Base-by-base conservation (phyloP, 345 rosid genomes). In the Psidium friedrichsthalianum region DNA sequence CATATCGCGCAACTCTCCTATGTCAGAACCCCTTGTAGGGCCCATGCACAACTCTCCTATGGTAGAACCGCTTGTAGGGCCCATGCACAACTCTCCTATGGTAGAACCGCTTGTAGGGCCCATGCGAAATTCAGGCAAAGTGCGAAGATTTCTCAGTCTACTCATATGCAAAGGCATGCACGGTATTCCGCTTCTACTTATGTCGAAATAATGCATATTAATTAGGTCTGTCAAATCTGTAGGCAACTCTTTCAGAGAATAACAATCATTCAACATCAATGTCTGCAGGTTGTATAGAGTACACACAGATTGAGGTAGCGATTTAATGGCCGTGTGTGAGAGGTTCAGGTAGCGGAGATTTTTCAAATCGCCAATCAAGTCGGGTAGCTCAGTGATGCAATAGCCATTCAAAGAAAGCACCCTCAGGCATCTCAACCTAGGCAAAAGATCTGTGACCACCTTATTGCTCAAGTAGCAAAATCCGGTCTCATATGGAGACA, bases 111-210 rank as follows among this genome's bases (percentile, higher is more conserved):
- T 36, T 36, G 36, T 36, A 36, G 84, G 83, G 36, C 90, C 91
- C 56, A 88, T 88, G 27, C 88, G 24, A 74, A 87, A 89, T 25
- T 86, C 85, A 6, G 88, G 64, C 64, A 87, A 51, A 6, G 56
- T 82, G 16, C 18, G 74, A 12, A 91, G 89, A 85, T 21, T 86
- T 10, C 42, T 84, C n/a, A 88, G 32, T 20, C 85, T 61, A 44
- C 84, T 64, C 54, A 91, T 83, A 44, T 82, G 82, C 5, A 53
- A 15, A 1, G 90, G 91, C 89, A 91, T 90, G 76, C 76, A 55
- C 56, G 52, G 16, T 12, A 91, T 56, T 8, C 3, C 47, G 27
- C 85, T 82, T n/a, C 52, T 84, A 11, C 82, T 44, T 42, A 86
- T 84, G 85, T 90, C 88, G 54, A 91, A 84, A 83, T 84, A 82